Evolutionary conservation across 805 yeast genomes (phyloP).

Genomic region (Lipomyces kockii): DNA sequence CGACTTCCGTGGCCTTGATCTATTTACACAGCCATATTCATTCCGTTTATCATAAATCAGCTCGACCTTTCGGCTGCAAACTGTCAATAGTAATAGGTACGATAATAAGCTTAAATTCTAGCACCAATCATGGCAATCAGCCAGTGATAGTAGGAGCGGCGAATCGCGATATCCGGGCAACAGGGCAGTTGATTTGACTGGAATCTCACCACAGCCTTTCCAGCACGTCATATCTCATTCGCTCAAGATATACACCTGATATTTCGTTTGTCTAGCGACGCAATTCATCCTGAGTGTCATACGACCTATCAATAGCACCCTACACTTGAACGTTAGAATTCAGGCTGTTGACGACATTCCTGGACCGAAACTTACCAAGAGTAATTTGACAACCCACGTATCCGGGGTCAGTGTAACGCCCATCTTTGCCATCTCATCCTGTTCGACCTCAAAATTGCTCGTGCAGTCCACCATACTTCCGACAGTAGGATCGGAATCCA

Average conservation of each 20-base stretch:
- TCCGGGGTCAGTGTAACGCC: conserved; percentile 43
- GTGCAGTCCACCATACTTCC: conserved; percentile 43
- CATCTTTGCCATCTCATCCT: conserved; percentile 43
- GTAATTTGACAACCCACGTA: conserved; percentile 42
- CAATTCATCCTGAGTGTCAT: conserved; percentile 43
- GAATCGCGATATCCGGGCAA: too few relatives aligned
- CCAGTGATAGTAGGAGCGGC: too few relatives aligned
- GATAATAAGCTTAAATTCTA: too few relatives aligned
- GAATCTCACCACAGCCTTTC: too few relatives aligned
- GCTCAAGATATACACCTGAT: background rate
- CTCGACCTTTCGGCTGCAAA: too few relatives aligned
- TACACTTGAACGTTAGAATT: background rate
- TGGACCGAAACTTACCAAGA: conserved; percentile 37
- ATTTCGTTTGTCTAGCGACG: background rate
- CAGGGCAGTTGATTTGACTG: too few relatives aligned
- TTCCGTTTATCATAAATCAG: too few relatives aligned
- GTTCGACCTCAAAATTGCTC: conserved; percentile 43
- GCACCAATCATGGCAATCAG: too few relatives aligned
- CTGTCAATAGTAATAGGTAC: too few relatives aligned
- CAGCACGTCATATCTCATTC: too few relatives aligned
- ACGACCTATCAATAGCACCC: conserved; percentile 40
- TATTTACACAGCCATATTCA: too few relatives aligned
- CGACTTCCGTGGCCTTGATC: too few relatives aligned
- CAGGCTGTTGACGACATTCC: background rate
- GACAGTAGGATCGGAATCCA: conserved; percentile 41